Evolutionary conservation across 1,139 yeast genomes (phyloP), one percentile per base, ranked within the genome.

Genomic region (Yamadazyma aaseri): DNA sequence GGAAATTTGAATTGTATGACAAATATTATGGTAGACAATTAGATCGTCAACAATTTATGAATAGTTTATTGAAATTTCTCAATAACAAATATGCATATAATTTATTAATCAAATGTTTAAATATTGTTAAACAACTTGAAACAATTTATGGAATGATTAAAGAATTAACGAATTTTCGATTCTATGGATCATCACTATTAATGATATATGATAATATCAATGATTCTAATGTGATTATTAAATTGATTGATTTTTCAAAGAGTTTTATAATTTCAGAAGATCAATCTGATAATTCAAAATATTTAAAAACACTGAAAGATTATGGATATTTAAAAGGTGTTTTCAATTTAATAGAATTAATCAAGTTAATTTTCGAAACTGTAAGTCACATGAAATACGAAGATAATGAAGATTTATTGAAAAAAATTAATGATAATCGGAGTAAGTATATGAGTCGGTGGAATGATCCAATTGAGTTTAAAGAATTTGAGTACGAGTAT

Each of bases 221-320:
- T n/a, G 33, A 46, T n/a, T 31, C 35, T 8, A 38, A 43, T 10
- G 79, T 56, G 56, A 73, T 63, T 40, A 79, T 92, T 14, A 77
- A 89, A 42, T 74, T 94, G 40, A 92, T 94, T 45, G 99, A 94
- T 62, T 94, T 94, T 69, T 97, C 97, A 1, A 96, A 92, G 53
- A 85, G 95, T 50, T 83, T 87, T 16, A 84, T 90, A n/a, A 38
- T 39, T 24, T 36, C 36, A 20, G 42, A 44, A 21, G 12, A 32
- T 4, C 28, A 36, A 20, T 34, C 31, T 14, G 14, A 27, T 7
- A 13, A 42, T 4, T 35, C 51, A 9, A 26, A 20, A n/a, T 50
- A 53, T 7, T 40, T 52, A 2, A 27, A 18, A 6, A 8, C 16
- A 9, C 12, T 35, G 5, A 46, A 45, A 32, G 99, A 94, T 60